Conservation (phyloP, 441 rosid genomes). For the Aleurites moluccanus region DNA sequence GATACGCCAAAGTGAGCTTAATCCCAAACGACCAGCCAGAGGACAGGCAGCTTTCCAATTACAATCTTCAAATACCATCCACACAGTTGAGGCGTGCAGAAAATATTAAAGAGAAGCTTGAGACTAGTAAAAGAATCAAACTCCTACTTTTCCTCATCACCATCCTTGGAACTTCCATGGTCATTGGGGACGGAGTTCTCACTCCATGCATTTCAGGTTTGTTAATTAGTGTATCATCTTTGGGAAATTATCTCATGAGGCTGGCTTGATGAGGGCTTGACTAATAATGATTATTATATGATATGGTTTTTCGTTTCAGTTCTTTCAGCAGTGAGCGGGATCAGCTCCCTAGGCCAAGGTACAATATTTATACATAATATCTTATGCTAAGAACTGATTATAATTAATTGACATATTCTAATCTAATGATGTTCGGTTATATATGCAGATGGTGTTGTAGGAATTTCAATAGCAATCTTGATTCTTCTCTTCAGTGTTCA, state of each 20-base stretch:
- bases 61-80: constrained; percentile 54
- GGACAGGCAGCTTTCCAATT: constrained; percentile 60
- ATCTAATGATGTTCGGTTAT: too few species aligned
- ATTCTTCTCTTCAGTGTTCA: constrained; percentile 51
- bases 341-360: constrained; percentile 56
- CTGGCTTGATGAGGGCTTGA: too few species aligned
- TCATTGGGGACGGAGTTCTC: constrained; percentile 83
- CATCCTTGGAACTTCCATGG: constrained; percentile 80
- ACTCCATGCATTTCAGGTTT: constrained; percentile 81
- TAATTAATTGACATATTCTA: too few species aligned
- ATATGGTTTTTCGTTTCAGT: constrained; percentile 38
- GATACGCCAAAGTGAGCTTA: constrained; percentile 50
- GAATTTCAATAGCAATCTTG: constrained; percentile 64
- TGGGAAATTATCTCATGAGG: too few species aligned
- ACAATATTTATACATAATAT: background rate
- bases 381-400: too few species aligned
- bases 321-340: constrained; percentile 73
- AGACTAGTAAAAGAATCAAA: constrained; percentile 36
- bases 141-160: constrained; percentile 56
- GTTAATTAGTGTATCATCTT: background rate
- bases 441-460: constrained; percentile 54
- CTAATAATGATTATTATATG: too few species aligned
- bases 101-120: constrained; percentile 51
- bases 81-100: constrained; percentile 39
- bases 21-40: constrained; percentile 76